Evolutionary conservation across 2,329 filamentous ascomycete species (phyloP), one percentile per base, ranked within the genome.

Genomic region (Beauveria scarabaeidicola): DNA sequence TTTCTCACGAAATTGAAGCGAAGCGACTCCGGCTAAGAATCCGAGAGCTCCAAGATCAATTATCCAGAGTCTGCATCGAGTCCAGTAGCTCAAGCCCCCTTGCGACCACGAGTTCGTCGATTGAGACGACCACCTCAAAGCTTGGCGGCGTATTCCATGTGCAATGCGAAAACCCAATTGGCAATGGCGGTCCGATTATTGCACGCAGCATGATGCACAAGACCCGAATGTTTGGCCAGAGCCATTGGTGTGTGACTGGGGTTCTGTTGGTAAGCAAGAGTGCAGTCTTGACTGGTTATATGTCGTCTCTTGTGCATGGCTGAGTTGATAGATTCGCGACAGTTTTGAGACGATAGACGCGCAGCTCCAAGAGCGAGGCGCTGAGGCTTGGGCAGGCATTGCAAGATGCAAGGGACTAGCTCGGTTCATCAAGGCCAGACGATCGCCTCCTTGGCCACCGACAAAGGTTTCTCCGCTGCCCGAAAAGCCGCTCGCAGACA

Each of bases 201-300:
- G 70, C 69, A 1, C 75, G 76, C 8, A 75, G 74, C n/a, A 69
- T 81, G 9, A 73, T 76, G 21, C 79, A 83, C 62, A 86, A 86
- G 65, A 78, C 77, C 0, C 75, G 82, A 0, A 66, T 84, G 1
- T 81, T 84, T 64, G 83, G 82, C 1, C 78, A 78, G 64, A 83
- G 79, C 32, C 80, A 84, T 64, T 84, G 80, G 77, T 74, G 48
- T 25, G 56, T 82, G n/a, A 81, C 78, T 61, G 73, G 73, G 2
- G 67, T 80, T 11, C 64, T 71, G 0, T 63, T 81, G 48, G 80
- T 83, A 65, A 67, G 75, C n/a, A 2, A 15, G 2, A n/a, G 21
- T 21, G 10, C 5, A 21, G 13, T 7, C 17, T n/a, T 19, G 11
- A 15, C 13, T 15, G 1, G 9, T 17, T 10, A n/a, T n/a, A n/a